Percentiles rank a stretch among this genome's conserved stretches.
Conservation (phyloP, 2,329 filamentous ascomycete genomes). For the Zymoseptoria tritici region DNA sequence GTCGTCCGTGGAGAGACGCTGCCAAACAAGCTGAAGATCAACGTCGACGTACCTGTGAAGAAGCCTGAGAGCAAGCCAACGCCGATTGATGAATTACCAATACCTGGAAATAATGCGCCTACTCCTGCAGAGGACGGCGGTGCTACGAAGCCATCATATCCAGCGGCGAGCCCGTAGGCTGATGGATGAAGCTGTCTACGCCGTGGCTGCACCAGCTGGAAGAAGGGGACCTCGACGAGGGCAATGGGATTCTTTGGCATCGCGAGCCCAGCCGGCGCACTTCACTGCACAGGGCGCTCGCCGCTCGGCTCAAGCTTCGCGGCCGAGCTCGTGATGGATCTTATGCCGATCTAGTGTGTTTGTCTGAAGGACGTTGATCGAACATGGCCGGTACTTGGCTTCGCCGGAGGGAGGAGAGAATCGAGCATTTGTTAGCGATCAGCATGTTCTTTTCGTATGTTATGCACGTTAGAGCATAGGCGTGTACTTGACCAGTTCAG, state of each 20-base stretch:
- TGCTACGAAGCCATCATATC: neutral
- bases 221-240: neutral
- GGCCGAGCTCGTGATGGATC: neutral
- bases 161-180: neutral
- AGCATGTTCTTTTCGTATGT: neutral
- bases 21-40: constrained; percentile 54
- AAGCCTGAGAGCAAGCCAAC: constrained; percentile 46
- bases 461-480: neutral
- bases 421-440: neutral
- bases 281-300: neutral
- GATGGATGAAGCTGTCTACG: neutral
- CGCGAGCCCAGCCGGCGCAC: neutral
- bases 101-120: neutral
- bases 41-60: constrained; percentile 57
- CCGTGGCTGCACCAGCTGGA: neutral
- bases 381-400: neutral
- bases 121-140: neutral
- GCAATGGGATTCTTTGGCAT: neutral
- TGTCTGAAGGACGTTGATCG: neutral
- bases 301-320: neutral
- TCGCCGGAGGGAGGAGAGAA: neutral
- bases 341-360: neutral
- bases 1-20: constrained; percentile 82
- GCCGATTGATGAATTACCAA: neutral
- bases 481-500: neutral